Evolutionary conservation across 805 yeast genomes (phyloP), one percentile per base, ranked within the genome.

Genomic region (Candida vaughaniae): DNA sequence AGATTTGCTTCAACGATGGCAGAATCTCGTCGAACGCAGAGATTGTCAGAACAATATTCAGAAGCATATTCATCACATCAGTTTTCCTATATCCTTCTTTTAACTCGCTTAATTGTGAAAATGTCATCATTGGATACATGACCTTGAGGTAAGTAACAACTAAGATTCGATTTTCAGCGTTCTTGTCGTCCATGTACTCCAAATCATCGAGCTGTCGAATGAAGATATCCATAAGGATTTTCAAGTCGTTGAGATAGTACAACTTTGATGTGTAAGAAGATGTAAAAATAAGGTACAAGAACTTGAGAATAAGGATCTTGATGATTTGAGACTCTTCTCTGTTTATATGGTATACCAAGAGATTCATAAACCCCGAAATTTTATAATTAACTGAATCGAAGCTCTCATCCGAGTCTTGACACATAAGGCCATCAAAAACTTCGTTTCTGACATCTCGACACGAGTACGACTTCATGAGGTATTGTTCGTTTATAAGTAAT

Each of bases 401-500:
- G 14, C 31, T 23, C 29, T 71, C 66, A 18, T 35, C 54, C 10
- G 65, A 48, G 18, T 64, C 61, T n/a, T 71, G 64, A 20, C 60
- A 53, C 26, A 73, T 62, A 37, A 90, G 55, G 3, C 74, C 71
- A 4, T 71, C 66, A 50, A 84, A 77, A 2, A 85, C 82, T 40
- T 52, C 48, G 45, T 73, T 74, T 48, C 80, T 75, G 17, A 45
- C 33, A 1, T 43, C 43, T 1, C 46, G 36, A 25, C 56, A 50
- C 4, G 58, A 39, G 56, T 70, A 50, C 47, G 71, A 57, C 47
- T 67, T 43, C 77, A 87, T 82, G 82, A 90, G 78, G 58, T 78
- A 90, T 59, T 90, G 96, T 55, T 90, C 96, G 59, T 90, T 90
- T 17, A 90, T 64, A 1, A 88, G 80, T 26, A 90, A 64, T 9